These are phyloP conservation scores for Candolleomyces aberdarensis DNA, from an alignment of 768 basidiomycete species.

Conservation along the genomic window DNA sequence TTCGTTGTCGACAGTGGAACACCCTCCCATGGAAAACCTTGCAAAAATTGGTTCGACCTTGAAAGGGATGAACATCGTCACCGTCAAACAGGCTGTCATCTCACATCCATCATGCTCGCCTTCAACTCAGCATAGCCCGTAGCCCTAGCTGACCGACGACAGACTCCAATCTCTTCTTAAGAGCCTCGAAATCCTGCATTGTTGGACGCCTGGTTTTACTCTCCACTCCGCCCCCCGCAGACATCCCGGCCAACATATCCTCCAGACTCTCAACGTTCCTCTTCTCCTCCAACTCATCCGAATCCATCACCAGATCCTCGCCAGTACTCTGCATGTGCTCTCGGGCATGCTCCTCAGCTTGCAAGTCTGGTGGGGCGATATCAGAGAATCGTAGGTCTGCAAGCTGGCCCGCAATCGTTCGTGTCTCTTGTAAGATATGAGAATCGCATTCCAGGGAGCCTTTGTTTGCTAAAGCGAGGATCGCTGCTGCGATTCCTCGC, in stretches of 20 bases:
- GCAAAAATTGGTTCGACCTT: no score
- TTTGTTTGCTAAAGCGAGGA: slow-evolving; percentile 54
- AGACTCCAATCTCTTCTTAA: neutral
- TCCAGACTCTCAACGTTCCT: slow-evolving; percentile 52
- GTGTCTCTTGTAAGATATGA: slow-evolving; percentile 39
- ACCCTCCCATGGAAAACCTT: no score
- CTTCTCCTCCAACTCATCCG: slow-evolving; percentile 44
- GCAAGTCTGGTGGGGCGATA: slow-evolving; percentile 69
- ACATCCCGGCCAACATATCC: slow-evolving; percentile 49
- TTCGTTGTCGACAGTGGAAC: no score
- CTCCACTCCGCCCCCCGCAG: slow-evolving; percentile 21
- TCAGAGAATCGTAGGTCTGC: slow-evolving; percentile 63
- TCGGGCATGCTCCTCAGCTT: slow-evolving; percentile 74
- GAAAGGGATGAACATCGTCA: no score
- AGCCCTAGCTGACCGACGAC: neutral
- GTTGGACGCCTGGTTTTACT: slow-evolving; percentile 26
- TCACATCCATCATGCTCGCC: no score
- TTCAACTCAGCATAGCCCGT: neutral
- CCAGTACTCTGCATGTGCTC: slow-evolving; percentile 46
- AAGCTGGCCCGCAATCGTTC: slow-evolving; percentile 55
- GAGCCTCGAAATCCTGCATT: slow-evolving; percentile 27
- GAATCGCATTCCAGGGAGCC: slow-evolving; percentile 8
- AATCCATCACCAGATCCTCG: slow-evolving; percentile 32
- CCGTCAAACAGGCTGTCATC: no score
- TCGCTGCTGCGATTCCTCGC: slow-evolving; percentile 66